phyloP scores from a whole-genome alignment of 2,329 filamentous ascomycete genomes.

The Penicillium sp. region DNA sequence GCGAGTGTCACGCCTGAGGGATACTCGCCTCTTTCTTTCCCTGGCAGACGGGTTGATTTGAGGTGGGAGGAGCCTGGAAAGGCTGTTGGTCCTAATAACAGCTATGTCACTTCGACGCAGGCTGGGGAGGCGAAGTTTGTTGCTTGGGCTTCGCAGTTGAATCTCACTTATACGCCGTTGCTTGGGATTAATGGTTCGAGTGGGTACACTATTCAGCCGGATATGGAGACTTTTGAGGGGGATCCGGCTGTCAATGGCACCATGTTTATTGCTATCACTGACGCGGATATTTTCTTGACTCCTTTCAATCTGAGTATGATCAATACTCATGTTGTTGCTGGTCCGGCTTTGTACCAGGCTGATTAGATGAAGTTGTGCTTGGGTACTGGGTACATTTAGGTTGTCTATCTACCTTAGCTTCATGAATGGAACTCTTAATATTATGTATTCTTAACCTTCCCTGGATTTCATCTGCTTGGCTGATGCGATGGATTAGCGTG shows the following conservation, averaged over 20 bases:
- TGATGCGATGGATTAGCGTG: background rate
- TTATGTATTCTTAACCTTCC: too few relatives aligned
- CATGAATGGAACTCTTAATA: too few relatives aligned
- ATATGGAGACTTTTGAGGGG: slow-evolving; percentile 64
- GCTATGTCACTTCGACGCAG: slow-evolving; percentile 66
- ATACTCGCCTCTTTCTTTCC: slow-evolving; percentile 69
- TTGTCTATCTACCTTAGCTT: too few relatives aligned
- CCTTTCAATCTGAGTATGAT: slow-evolving; percentile 74
- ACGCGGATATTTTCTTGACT: slow-evolving; percentile 66
- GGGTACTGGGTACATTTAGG: background rate
- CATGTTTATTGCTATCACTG: slow-evolving; percentile 76
- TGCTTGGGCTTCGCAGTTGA: slow-evolving; percentile 75
- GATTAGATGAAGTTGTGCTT: slow-evolving; percentile 53
- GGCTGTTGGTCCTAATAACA: slow-evolving; percentile 75
- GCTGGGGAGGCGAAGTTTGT: slow-evolving; percentile 66
- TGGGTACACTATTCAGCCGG: slow-evolving; percentile 72
- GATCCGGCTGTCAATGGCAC: slow-evolving; percentile 74
- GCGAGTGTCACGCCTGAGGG: slow-evolving; percentile 69
- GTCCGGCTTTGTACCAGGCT: slow-evolving; percentile 72
- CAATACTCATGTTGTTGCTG: slow-evolving; percentile 73
- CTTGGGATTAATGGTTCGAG: slow-evolving; percentile 48
- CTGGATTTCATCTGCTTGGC: background rate
- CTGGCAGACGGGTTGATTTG: slow-evolving; percentile 70
- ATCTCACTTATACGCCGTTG: slow-evolving; percentile 68
- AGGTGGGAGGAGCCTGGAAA: slow-evolving; percentile 71